Conservation (phyloP, 1,284 basidiomycete species). For the Porogramme epimiltina region DNA sequence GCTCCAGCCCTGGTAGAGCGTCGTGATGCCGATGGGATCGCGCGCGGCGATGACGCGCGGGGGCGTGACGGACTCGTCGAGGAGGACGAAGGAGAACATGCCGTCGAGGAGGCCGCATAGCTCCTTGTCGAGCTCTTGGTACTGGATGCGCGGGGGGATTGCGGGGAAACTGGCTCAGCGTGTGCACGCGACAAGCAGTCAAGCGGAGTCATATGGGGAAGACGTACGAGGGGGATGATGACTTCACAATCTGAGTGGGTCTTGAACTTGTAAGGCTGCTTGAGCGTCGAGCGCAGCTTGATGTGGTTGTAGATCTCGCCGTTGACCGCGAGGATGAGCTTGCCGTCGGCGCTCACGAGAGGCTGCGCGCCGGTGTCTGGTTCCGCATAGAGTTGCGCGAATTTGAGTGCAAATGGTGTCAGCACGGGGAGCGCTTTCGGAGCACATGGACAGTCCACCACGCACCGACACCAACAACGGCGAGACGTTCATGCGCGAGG, state of each 20-base stretch:
- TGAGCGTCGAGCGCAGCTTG: constrained; percentile 71
- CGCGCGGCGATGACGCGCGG: constrained; percentile 93
- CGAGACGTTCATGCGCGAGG: constrained; percentile 89
- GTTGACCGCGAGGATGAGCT: constrained; percentile 90
- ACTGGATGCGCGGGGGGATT: constrained; percentile 49
- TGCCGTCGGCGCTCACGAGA: constrained; percentile 85
- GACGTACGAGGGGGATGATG: constrained; percentile 85
- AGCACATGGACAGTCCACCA: constrained; percentile 18
- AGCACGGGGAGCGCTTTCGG: too few relatives aligned
- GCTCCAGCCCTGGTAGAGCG: constrained; percentile 95
- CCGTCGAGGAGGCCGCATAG: constrained; percentile 89
- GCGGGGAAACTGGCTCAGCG: background rate
- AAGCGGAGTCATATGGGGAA: background rate
- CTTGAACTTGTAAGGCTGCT: constrained; percentile 81
- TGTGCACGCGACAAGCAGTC: background rate
- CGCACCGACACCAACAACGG: constrained; percentile 97
- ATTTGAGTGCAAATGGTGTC: background rate
- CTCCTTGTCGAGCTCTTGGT: constrained; percentile 79
- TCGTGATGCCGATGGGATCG: constrained; percentile 98
- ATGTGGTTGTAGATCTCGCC: constrained; percentile 99
- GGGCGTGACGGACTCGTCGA: constrained; percentile 91
- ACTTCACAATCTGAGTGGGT: constrained; percentile 99
- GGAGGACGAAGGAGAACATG: constrained; percentile 98
- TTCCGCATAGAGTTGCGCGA: background rate
- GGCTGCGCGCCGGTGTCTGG: constrained; percentile 97